A percentile compares a stretch with the other conserved stretches of the same genome.
phyloP scores from a whole-genome alignment of 1,284 basidiomycete genomes.

The Fomes fomentarius region DNA sequence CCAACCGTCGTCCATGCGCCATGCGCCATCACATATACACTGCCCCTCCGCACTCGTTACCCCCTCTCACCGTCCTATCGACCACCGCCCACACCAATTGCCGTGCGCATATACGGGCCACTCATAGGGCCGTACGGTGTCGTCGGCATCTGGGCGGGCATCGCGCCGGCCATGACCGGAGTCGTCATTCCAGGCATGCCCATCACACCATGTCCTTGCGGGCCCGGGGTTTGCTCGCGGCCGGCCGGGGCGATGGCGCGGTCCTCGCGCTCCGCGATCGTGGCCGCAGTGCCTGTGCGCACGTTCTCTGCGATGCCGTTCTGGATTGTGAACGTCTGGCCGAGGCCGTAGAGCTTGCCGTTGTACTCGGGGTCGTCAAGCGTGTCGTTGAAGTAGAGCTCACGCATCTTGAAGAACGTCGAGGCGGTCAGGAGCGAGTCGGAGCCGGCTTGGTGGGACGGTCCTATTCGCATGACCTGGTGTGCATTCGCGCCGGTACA shows the following conservation, averaged over 20 bases:
- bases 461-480: constrained; percentile 91
- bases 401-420: constrained; percentile 96
- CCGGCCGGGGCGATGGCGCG: constrained; percentile 42
- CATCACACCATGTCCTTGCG: constrained; percentile 39
- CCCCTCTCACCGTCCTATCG: constrained; percentile 48
- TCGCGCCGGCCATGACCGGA: constrained; percentile 37
- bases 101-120: constrained; percentile 64
- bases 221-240: constrained; percentile 61
- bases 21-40: not conserved
- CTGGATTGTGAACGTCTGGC: constrained; percentile 68
- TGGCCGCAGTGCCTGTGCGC: constrained; percentile 61
- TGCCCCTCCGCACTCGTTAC: no score
- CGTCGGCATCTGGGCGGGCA: constrained; percentile 46
- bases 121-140: constrained; percentile 65
- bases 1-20: not conserved
- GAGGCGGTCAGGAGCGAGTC: constrained; percentile 93
- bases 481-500: constrained; percentile 3
- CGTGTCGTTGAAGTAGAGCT: constrained; percentile 86
- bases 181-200: constrained; percentile 48
- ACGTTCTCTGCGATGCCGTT: constrained; percentile 68
- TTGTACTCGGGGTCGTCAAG: constrained; percentile 82
- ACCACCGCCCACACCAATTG: constrained; percentile 62
- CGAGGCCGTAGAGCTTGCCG: constrained; percentile 78
- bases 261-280: constrained; percentile 79
- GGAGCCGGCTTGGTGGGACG: constrained; percentile 95